Evolutionary conservation across 179 eudicot genomes (phyloP).

Genomic region (Gypsophila paniculata): DNA sequence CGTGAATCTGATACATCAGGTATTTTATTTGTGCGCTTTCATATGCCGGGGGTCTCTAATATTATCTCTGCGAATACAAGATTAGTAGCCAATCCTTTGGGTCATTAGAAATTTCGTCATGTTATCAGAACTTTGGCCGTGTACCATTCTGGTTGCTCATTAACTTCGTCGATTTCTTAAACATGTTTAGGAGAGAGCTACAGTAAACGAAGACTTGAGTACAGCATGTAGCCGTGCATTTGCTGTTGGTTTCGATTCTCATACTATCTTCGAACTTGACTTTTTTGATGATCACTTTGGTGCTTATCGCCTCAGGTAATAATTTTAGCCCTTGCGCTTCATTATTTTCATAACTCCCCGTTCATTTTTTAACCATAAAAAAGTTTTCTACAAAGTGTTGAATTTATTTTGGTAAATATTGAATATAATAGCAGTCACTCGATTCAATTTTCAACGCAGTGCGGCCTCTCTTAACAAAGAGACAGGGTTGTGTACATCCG

Average conservation of each 20-base stretch:
- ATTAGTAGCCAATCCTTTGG: too few relatives aligned
- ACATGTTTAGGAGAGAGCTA: conserved; percentile 67
- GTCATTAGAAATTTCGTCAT: not conserved
- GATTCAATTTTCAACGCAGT: too few relatives aligned
- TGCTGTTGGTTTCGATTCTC: conserved; percentile 74
- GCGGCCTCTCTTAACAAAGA: too few relatives aligned
- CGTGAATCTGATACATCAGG: conserved; percentile 43
- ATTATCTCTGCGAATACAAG: too few relatives aligned
- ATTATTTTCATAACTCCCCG: too few relatives aligned
- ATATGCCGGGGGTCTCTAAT: not conserved
- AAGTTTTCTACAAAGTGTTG: too few relatives aligned
- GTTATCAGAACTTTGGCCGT: not conserved
- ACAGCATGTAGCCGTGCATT: conserved; percentile 62
- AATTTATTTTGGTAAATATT: too few relatives aligned
- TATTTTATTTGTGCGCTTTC: conserved; percentile 24
- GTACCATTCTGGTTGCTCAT: not conserved
- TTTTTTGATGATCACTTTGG: conserved; percentile 81
- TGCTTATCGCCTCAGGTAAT: conserved; percentile 77
- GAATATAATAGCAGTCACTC: too few relatives aligned
- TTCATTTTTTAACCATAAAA: too few relatives aligned
- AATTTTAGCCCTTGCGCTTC: too few relatives aligned
- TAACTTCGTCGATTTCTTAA: conserved; percentile 7
- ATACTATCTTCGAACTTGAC: conserved; percentile 64
- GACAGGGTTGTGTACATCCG: too few relatives aligned
- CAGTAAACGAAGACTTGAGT: conserved; percentile 65